A percentile compares a stretch with the other conserved stretches of the same genome.
Conservation (phyloP, 768 basidiomycete genomes). For the Leucogyrophana mollusca region DNA sequence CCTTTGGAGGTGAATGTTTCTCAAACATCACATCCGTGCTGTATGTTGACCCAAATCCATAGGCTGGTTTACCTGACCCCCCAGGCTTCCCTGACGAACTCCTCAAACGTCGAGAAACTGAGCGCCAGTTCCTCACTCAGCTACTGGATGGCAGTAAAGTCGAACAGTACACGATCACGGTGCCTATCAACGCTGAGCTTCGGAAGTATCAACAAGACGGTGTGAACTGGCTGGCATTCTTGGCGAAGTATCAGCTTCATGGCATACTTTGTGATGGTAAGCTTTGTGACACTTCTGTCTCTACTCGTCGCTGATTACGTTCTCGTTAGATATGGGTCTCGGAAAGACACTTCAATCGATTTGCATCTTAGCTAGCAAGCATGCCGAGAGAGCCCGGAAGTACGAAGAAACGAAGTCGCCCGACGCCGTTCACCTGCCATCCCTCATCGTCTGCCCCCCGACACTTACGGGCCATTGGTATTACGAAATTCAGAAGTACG, state of each 20-base stretch:
- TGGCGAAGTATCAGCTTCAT: constrained; percentile 96
- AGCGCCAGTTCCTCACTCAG: constrained; percentile 90
- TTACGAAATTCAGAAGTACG: constrained; percentile 94
- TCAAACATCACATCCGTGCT: neutral
- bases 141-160: constrained; percentile 95
- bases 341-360: constrained; percentile 98
- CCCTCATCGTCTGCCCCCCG: constrained; percentile 94
- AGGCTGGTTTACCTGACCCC: constrained; percentile 98
- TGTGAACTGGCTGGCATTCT: constrained; percentile 97
- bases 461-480: constrained; percentile 99
- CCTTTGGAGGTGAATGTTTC: constrained; percentile 76
- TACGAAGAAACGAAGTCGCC: constrained; percentile 64
- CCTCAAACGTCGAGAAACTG: constrained; percentile 78
- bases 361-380: constrained; percentile 93
- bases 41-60: neutral
- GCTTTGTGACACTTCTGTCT: constrained; percentile 15
- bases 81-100: constrained; percentile 88
- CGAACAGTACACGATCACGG: constrained; percentile 83
- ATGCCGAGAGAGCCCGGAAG: constrained; percentile 77
- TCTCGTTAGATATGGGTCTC: constrained; percentile 87
- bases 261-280: constrained; percentile 96
- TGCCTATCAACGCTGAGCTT: constrained; percentile 87
- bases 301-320: neutral
- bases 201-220: constrained; percentile 98
- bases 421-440: constrained; percentile 84